Evolutionary conservation across 768 basidiomycete species (phyloP).

Genomic region (Mycena filopes): DNA sequence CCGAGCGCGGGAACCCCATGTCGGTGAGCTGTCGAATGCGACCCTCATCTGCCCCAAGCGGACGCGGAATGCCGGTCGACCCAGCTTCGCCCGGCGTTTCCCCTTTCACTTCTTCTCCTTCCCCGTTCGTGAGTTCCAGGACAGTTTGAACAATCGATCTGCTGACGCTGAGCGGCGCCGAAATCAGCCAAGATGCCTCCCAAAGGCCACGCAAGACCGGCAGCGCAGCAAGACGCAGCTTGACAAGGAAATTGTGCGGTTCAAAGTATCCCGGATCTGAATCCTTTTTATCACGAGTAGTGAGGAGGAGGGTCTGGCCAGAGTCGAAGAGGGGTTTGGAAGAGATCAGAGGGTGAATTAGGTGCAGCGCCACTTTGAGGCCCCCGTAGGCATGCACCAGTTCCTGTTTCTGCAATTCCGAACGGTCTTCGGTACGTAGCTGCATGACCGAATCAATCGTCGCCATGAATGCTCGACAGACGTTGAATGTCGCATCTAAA

Average conservation of each 20-base stretch:
- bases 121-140: slow-evolving; percentile 83
- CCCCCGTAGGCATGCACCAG: slow-evolving; percentile 83
- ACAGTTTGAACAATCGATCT: slow-evolving; percentile 81
- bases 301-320: slow-evolving; percentile 77
- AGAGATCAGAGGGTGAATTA: slow-evolving; percentile 80
- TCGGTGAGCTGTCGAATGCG: slow-evolving; percentile 87
- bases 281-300: slow-evolving; percentile 82
- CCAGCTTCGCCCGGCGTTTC: slow-evolving; percentile 50
- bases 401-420: slow-evolving; percentile 67
- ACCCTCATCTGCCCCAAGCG: slow-evolving; percentile 74
- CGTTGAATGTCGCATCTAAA: slow-evolving; percentile 69
- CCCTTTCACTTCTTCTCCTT: slow-evolving; percentile 77
- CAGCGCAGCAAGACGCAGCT: slow-evolving; percentile 74
- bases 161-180: slow-evolving; percentile 78
- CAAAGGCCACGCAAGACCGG: slow-evolving; percentile 79
- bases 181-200: slow-evolving; percentile 85
- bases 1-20: slow-evolving; percentile 96
- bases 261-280: slow-evolving; percentile 85
- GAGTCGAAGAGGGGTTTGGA: slow-evolving; percentile 88
- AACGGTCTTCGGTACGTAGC: slow-evolving; percentile 65
- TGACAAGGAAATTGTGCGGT: slow-evolving; percentile 87
- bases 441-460: slow-evolving; percentile 66
- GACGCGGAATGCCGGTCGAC: slow-evolving; percentile 42
- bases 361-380: slow-evolving; percentile 81
- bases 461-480: slow-evolving; percentile 64